A percentile compares a stretch with the other conserved stretches of the same genome.
Evolutionary conservation across 495 filamentous ascomycete genomes (phyloP).

Genomic region (Astrothelium macrocarpum): DNA sequence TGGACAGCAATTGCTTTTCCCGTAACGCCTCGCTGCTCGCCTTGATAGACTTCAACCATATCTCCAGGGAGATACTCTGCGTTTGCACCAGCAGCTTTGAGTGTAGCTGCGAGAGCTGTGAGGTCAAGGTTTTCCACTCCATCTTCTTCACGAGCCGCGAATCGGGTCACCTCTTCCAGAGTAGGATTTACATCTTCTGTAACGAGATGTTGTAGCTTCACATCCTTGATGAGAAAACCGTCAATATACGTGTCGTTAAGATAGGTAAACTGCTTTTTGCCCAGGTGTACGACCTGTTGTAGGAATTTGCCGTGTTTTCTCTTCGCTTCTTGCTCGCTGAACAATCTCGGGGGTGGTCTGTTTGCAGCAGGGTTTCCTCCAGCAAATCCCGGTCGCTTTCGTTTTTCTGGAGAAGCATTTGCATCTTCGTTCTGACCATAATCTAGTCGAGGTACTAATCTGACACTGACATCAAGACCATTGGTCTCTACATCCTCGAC

Average conservation of each 20-base stretch:
- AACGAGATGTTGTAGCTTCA: constrained; percentile 74
- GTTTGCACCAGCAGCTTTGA: constrained; percentile 66
- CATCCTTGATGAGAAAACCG: constrained; percentile 88
- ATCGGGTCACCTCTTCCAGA: constrained; percentile 89
- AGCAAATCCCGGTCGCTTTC: constrained; percentile 58
- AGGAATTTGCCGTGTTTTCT: constrained; percentile 74
- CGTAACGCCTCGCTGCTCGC: constrained; percentile 84
- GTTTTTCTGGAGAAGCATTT: constrained; percentile 54
- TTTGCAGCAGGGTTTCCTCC: constrained; percentile 33
- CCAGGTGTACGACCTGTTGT: constrained; percentile 42
- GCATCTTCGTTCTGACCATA: constrained; percentile 81
- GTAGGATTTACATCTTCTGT: constrained; percentile 86
- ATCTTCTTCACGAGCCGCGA: constrained; percentile 71
- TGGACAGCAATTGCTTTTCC: constrained; percentile 82
- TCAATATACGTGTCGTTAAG: constrained; percentile 80
- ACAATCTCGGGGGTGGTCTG: constrained; percentile 81
- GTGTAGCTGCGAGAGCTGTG: constrained; percentile 71
- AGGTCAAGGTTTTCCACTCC: constrained; percentile 91
- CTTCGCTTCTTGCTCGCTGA: constrained; percentile 87
- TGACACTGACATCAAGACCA: constrained; percentile 75
- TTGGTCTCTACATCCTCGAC: constrained; percentile 90
- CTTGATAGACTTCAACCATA: constrained; percentile 87
- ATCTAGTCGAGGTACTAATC: constrained; percentile 81
- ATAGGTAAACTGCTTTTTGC: constrained; percentile 69
- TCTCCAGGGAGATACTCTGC: constrained; percentile 85